Evolutionary conservation across 148 eudicot genomes (phyloP), one percentile per base, ranked within the genome.

Genomic region (Camellia granthamiana): DNA sequence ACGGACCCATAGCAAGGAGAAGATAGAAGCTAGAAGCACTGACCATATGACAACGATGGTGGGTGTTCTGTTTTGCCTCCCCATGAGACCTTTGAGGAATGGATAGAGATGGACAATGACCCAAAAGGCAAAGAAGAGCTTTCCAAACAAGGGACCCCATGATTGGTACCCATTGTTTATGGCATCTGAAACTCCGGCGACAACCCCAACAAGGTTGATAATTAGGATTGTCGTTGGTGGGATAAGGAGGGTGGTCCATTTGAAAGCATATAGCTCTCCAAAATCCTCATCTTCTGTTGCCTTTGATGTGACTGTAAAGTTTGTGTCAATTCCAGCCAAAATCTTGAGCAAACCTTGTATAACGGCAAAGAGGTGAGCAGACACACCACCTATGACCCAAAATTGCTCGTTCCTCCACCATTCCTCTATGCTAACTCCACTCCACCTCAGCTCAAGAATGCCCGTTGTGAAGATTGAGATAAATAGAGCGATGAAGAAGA

Each of bases 341-440:
- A 95, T 64, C 80, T 95, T 93, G 71, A 95, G 89, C 68, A 95
- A 92, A 74, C 99, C 99, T 56, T 95, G 99, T 79, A 95, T 80
- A 9, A 95, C 99, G 0, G 99, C 99, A 82, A 95, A 95, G 19
- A 95, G 91, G 76, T 95, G 99, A 16, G 99, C 99, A 69, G 98
- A 95, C 6, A 95, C 90, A 68, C 98, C 98, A 70, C 98, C 98
- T 58, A 94, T 94, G 73, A 94, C 98, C 98, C 98, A 92, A 88
- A 94, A 94, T 59, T 95, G 98, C 87, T 95, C 98, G 55, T 95
- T 95, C 83, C 99, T 95, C 98, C 99, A 95, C 99, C 99, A 95
- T 81, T 95, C 99, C 82, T 95, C 99, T 44, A 95, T 93, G 91
- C 99, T 91, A 9, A 95, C 99, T 80, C 98, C 99, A 55, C 99